Evolutionary conservation across 306 rosid genomes (phyloP).

Genomic region (Cicer judaicum): DNA sequence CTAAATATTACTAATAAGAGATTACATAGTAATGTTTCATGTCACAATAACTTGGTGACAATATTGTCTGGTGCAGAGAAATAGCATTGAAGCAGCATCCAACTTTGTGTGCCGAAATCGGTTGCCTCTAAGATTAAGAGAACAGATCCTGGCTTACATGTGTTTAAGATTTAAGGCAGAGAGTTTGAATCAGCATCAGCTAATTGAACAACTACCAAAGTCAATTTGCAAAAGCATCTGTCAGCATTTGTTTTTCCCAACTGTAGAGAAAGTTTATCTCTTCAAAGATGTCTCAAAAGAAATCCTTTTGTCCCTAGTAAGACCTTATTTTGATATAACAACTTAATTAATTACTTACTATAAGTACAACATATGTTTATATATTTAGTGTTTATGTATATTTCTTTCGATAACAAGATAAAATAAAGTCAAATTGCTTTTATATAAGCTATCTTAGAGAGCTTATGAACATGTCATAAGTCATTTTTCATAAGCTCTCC

Average conservation of each 20-base stretch:
- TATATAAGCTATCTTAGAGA: neutral
- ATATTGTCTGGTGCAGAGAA: conserved; percentile 57
- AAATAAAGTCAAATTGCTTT: neutral
- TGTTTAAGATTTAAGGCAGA: conserved; percentile 92
- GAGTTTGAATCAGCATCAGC: conserved; percentile 78
- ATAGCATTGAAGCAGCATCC: conserved; percentile 87
- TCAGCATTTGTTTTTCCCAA: conserved; percentile 72
- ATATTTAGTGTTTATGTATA: no score
- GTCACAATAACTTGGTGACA: conserved; percentile 14
- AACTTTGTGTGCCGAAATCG: conserved; percentile 77
- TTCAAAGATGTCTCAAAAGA: conserved; percentile 79
- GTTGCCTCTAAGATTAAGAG: conserved; percentile 70
- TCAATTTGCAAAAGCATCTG: conserved; percentile 80
- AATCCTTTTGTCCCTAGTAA: conserved; percentile 61
- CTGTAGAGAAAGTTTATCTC: conserved; percentile 72
- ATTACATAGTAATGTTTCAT: conserved; percentile 4
- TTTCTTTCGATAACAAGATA: neutral
- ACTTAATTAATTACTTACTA: neutral
- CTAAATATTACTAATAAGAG: neutral
- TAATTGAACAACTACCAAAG: conserved; percentile 85
- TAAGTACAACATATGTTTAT: neutral
- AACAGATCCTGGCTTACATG: conserved; percentile 89
- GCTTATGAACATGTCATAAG: neutral
- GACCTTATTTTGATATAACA: conserved; percentile 18
- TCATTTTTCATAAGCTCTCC: neutral